A percentile compares a stretch with the other conserved stretches of the same genome.
Evolutionary conservation across 768 basidiomycete species (phyloP).

Genomic region (Macrolepiota albuminosa): DNA sequence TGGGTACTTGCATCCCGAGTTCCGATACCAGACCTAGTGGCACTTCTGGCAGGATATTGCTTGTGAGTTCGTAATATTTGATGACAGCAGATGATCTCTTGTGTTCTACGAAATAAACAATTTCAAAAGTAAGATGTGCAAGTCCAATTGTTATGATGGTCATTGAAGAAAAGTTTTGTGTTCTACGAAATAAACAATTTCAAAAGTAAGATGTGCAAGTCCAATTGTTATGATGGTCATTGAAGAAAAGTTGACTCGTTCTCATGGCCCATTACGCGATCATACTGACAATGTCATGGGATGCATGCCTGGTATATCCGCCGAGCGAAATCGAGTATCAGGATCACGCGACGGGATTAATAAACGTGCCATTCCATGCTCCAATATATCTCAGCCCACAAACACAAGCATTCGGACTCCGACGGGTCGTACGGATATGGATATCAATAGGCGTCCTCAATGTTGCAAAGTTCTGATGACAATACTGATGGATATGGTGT

Average conservation of each 20-base stretch:
- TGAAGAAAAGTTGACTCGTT: neutral
- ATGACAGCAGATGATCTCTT: too few relatives aligned
- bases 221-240: too few relatives aligned
- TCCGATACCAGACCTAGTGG: slow-evolving; percentile 32
- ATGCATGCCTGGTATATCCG: too few relatives aligned
- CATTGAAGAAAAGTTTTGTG: too few relatives aligned
- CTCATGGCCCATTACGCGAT: neutral
- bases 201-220: neutral
- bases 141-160: neutral
- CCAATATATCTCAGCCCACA: neutral
- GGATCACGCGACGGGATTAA: too few relatives aligned
- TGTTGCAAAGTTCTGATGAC: neutral
- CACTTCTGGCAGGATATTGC: neutral
- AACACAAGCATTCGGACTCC: neutral
- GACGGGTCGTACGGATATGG: neutral
- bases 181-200: neutral
- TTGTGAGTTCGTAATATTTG: neutral
- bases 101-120: neutral
- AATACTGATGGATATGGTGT: too few relatives aligned
- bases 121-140: too few relatives aligned
- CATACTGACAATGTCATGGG: neutral
- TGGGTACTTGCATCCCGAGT: slow-evolving; percentile 42
- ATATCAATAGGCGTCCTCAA: neutral
- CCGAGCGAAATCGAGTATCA: neutral
- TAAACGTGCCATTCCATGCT: too few relatives aligned